Base-by-base conservation (phyloP, 2,329 filamentous ascomycete genomes). In the Pyricularia sp. region DNA sequence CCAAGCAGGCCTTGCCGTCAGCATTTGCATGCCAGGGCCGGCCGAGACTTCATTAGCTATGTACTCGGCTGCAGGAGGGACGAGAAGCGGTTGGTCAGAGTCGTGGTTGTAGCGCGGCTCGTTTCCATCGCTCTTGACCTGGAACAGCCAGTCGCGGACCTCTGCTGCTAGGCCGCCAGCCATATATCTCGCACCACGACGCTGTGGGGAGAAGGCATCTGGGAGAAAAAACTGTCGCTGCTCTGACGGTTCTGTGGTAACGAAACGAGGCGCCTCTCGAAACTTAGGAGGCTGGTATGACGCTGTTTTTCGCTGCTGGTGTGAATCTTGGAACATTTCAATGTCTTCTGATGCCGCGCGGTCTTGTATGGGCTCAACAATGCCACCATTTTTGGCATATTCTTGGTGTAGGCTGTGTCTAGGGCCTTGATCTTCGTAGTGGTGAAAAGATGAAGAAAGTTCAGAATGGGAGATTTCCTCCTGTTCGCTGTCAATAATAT, bases 141-240 rank as follows among this genome's bases (percentile, higher is more conserved):
- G 76, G 53, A 79, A 73, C 35, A 80, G 73, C 78, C 78, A 80
- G 70, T 77, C 75, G 7, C 78, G 74, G 9, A 80, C 69, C 65
- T 76, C 74, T 2, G 76, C 73, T 3, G 78, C 78, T 13, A 80
- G 72, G 0, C 78, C 78, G 16, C 76, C 77, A 0, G 75, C 68
- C 4, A 78, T 66, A 62, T 78, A 78, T 67, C 68, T 70, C 1
- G 69, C 70, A 35, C 71, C 73, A 31, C 75, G 72, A 9, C 69
- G 70, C 44, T 73, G 74, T 1, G 77, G 77, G 5, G 77, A 78
- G 68, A 78, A 78, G 24, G 69, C 72, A 40, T 77, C 76, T 3
- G 76, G 73, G 0, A 75, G 68, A 8, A 72, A 74, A 31, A 73
- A 69, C 35, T 67, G 70, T 61, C 30, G 66, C 2, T 22, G 13